Evolutionary conservation across 352 stramenopile species (phyloP), one percentile per base, ranked within the genome.

Genomic region (Globisporangium solare): DNA sequence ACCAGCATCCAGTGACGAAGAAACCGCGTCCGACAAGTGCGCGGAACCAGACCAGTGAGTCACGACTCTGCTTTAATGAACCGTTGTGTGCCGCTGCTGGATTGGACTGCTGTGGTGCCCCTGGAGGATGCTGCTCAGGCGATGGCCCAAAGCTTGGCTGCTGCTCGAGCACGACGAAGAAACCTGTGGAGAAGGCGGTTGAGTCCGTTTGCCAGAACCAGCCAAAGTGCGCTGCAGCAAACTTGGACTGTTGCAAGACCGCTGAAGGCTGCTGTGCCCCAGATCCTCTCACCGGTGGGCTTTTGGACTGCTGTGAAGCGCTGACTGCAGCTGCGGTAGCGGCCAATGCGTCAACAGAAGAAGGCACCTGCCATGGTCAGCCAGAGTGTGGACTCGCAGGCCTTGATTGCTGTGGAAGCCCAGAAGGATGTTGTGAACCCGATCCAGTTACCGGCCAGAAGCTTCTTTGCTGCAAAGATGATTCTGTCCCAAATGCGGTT

Each of bases 41-140:
- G 13, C 46, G 52, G 6, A 39, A 39, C 17, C 17, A 52, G 3
- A 56, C 59, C 2, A 53, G 31, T 5, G 55, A 54, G 6, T 41
- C 51, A 31, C 53, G 55, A 6, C 58, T 54, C 46, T 87, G 76
- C 47, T 68, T 78, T 41, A 52, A 60, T 14, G 58, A 87, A 55
- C 71, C 74, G 2, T 37, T 60, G 47, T 87, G 76, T 43, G 63
- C 58, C 17, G 69, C 71, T 40, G 71, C 74, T 14, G 63, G 61
- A 1, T 54, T 87, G 18, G 70, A 80, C 15, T 87, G 76, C 55
- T 87, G 76, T 39, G 54, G 46, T 6, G 65, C 62, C 31, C 55
- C 68, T 7, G 68, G 43, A 35, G 76, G 76, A 3, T 87, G 76
- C 68, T 87, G 76, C 50, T 62, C 66, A 8, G 58, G 58, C 0